A percentile compares a stretch with the other conserved stretches of the same genome.
These are phyloP conservation scores for Zasmidium citrigriseum DNA, from an alignment of 2,329 filamentous ascomycete genomes.

Conservation along the genomic window DNA sequence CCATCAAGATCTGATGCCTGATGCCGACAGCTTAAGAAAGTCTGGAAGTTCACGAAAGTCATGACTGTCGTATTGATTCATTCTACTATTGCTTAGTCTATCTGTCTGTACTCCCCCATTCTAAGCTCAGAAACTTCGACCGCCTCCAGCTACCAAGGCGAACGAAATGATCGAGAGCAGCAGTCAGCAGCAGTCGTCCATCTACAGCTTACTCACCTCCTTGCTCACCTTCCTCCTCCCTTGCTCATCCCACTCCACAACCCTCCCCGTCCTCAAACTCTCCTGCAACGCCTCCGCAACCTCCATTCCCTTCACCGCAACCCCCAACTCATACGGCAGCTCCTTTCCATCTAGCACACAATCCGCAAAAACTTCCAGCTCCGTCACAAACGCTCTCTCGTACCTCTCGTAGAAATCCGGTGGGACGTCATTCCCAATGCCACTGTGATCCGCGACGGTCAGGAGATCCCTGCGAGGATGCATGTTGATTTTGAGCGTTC, in stretches of 20 bases:
- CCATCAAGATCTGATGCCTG: no score
- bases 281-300: constrained; percentile 57
- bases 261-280: constrained; percentile 55
- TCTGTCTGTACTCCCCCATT: no score
- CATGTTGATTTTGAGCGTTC: constrained; percentile 39
- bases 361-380: constrained; percentile 43
- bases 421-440: constrained; percentile 41
- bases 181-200: no score
- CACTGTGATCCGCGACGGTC: constrained; percentile 35
- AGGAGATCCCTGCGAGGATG: constrained; percentile 33
- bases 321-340: constrained; percentile 40
- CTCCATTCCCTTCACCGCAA: constrained; percentile 40
- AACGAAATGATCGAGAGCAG: no score
- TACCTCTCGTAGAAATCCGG: constrained; percentile 44
- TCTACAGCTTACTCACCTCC: constrained; percentile 1
- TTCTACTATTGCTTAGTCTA: no score
- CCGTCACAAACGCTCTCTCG: constrained; percentile 43
- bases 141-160: no score
- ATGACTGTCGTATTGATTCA: no score
- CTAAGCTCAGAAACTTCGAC: no score
- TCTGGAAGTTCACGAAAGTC: no score
- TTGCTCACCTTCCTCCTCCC: constrained; percentile 11
- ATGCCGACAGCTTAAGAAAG: no score
- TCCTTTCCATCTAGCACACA: constrained; percentile 38
- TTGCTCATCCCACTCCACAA: constrained; percentile 48